Conservation (phyloP, 805 yeast species). For the Yamadazyma sp. region DNA sequence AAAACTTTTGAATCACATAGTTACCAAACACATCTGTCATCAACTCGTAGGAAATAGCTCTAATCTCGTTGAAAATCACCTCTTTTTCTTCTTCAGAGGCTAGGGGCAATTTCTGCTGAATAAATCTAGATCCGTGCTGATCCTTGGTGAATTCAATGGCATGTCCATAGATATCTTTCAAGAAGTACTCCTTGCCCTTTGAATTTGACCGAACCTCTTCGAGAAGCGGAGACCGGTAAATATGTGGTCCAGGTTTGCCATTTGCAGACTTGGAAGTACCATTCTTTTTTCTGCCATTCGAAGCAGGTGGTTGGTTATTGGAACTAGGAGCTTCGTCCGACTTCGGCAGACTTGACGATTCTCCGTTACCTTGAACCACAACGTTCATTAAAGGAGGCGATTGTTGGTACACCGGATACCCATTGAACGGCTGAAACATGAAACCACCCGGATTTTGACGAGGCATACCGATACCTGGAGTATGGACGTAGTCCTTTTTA, state of each 20-base stretch:
- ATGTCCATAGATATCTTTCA: slow-evolving; percentile 79
- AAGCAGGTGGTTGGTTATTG: slow-evolving; percentile 4
- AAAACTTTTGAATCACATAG: slow-evolving; percentile 91
- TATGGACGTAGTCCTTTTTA: slow-evolving; percentile 10
- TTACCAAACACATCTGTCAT: slow-evolving; percentile 98
- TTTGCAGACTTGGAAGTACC: slow-evolving; percentile 2
- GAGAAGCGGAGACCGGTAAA: slow-evolving; percentile 72
- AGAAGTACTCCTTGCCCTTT: slow-evolving; percentile 55
- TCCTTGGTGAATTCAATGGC: slow-evolving; percentile 91
- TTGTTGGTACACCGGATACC: slow-evolving; percentile 42
- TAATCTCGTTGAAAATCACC: slow-evolving; percentile 78
- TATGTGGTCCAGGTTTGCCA: slow-evolving; percentile 40
- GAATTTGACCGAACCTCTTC: slow-evolving; percentile 79
- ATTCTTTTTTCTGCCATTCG: slow-evolving; percentile 15
- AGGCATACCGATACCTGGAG: slow-evolving; percentile 36
- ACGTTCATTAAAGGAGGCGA: slow-evolving; percentile 20
- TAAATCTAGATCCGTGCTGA: slow-evolving; percentile 96
- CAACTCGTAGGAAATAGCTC: slow-evolving; percentile 69
- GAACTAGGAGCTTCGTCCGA: slow-evolving; percentile 1
- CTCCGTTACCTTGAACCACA: background rate
- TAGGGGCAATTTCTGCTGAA: slow-evolving; percentile 78
- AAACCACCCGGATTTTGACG: slow-evolving; percentile 34
- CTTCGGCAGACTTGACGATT: slow-evolving; percentile 2
- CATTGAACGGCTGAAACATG: slow-evolving; percentile 51
- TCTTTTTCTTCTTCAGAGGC: slow-evolving; percentile 72